phyloP scores from a whole-genome alignment of 345 rosid species.

The Brassica cretica region DNA sequence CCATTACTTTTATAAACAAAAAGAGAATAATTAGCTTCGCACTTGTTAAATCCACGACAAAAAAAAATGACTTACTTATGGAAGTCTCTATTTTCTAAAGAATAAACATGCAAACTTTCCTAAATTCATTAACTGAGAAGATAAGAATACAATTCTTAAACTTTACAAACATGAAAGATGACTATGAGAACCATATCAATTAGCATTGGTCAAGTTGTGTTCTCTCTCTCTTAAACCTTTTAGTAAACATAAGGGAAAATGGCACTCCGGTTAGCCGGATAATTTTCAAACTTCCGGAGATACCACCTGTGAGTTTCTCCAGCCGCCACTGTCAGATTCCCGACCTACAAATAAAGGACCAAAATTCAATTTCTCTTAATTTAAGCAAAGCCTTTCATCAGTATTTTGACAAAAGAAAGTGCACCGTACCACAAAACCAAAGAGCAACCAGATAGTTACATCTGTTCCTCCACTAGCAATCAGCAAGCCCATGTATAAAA shows the following conservation, averaged over 20 bases:
- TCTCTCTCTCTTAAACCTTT: not conserved
- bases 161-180: no score
- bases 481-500: slow-evolving; percentile 55
- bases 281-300: slow-evolving; percentile 56
- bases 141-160: no score
- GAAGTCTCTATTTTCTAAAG: no score
- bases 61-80: no score
- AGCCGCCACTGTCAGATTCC: slow-evolving; percentile 62
- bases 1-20: no score
- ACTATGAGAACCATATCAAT: no score
- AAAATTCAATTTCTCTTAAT: not conserved
- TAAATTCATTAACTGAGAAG: no score
- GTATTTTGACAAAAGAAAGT: not conserved
- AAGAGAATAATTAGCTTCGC: not conserved
- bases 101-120: no score
- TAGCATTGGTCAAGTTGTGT: not conserved
- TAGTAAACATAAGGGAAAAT: slow-evolving; percentile 56
- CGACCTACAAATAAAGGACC: slow-evolving; percentile 47
- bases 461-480: slow-evolving; percentile 61
- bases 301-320: slow-evolving; percentile 81
- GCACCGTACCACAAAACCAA: slow-evolving; percentile 59
- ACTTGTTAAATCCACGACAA: not conserved
- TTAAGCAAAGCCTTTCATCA: not conserved
- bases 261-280: slow-evolving; percentile 55
- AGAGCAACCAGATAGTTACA: slow-evolving; percentile 61